Percentiles rank a stretch among this genome's conserved stretches.
These are phyloP conservation scores for Suillus ampliporus DNA, from an alignment of 768 basidiomycete genomes.

Conservation along the genomic window DNA sequence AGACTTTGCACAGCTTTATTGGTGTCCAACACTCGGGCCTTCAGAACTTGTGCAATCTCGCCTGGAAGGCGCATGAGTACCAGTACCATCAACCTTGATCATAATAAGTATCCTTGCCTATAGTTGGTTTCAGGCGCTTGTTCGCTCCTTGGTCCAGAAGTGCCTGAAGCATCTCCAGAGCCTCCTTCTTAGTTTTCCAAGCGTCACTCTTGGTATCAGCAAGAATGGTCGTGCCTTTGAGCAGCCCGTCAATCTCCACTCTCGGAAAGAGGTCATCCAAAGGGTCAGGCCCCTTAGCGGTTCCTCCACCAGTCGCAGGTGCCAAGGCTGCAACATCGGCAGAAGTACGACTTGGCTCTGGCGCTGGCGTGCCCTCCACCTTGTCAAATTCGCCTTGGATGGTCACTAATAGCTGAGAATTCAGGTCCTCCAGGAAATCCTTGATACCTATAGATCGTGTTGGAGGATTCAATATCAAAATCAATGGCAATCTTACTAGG, in stretches of 20 bases:
- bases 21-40: constrained; percentile 86
- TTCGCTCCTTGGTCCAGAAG: constrained; percentile 91
- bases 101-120: constrained; percentile 61
- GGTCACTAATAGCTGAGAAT: constrained; percentile 89
- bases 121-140: constrained; percentile 86
- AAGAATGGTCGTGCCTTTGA: constrained; percentile 84
- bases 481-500: constrained; percentile 57
- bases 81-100: background rate
- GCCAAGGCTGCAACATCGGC: constrained; percentile 69
- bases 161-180: constrained; percentile 81
- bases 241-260: constrained; percentile 86
- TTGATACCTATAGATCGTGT: constrained; percentile 70
- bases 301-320: constrained; percentile 48
- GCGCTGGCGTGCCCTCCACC: constrained; percentile 75
- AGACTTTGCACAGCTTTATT: constrained; percentile 94
- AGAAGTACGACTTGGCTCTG: constrained; percentile 79
- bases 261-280: constrained; percentile 95
- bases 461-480: background rate
- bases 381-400: constrained; percentile 95
- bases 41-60: constrained; percentile 89
- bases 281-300: constrained; percentile 60
- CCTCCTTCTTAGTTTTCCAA: constrained; percentile 98
- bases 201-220: constrained; percentile 89
- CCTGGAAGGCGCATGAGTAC: constrained; percentile 49
- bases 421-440: constrained; percentile 91